Conservation (phyloP, 805 yeast species). For the Teunomyces pallodes region DNA sequence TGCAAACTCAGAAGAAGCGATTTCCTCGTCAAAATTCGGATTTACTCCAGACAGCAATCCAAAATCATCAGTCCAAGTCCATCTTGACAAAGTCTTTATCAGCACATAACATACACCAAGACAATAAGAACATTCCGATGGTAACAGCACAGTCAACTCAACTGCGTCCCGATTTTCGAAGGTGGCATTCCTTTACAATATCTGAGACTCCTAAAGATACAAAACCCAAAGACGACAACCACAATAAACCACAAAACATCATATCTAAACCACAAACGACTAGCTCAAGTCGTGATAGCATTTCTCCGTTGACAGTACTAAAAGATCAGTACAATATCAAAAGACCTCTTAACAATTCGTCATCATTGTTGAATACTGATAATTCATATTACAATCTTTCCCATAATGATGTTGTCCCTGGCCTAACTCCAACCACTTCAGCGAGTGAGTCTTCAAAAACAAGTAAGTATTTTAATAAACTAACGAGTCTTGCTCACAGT, state of each 20-base stretch:
- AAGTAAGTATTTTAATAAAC: conserved; percentile 4
- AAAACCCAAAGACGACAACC: neutral
- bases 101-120: conserved; percentile 4
- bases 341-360: conserved; percentile 13
- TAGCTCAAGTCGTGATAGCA: conserved; percentile 8
- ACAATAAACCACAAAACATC: neutral
- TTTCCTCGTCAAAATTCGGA: conserved; percentile 6
- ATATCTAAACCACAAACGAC: neutral
- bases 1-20: neutral
- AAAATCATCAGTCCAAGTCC: conserved; percentile 11
- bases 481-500: conserved; percentile 14
- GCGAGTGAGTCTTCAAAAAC: neutral
- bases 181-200: conserved; percentile 11
- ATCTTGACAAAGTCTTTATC: conserved; percentile 10
- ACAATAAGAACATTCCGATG: conserved; percentile 10
- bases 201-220: neutral
- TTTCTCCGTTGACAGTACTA: conserved; percentile 28
- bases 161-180: conserved; percentile 10
- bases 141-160: conserved; percentile 5
- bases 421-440: neutral
- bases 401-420: neutral
- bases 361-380: conserved; percentile 14
- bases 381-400: conserved; percentile 15
- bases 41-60: conserved; percentile 12
- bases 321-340: conserved; percentile 25